Percentiles rank a stretch among this genome's conserved stretches.
phyloP scores from a whole-genome alignment of 192 early-diverging fungal genomes.

The Paraglomus occultum region DNA sequence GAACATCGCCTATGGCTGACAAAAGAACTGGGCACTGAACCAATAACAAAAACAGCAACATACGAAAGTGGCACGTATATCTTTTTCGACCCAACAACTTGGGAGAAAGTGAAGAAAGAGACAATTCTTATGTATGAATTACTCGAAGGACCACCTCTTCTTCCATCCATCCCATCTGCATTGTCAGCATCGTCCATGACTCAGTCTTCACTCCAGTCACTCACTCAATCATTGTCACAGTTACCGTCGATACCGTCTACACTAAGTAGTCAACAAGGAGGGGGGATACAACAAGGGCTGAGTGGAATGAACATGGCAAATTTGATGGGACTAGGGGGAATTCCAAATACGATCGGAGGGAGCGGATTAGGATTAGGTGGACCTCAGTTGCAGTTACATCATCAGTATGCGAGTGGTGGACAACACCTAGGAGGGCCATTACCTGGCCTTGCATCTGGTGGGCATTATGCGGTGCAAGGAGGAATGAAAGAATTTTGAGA shows the following conservation, averaged over 20 bases:
- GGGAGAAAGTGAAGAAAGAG: constrained; percentile 90
- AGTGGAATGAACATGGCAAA: constrained; percentile 12
- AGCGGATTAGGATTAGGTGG: constrained; percentile 14
- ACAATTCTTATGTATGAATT: constrained; percentile 83
- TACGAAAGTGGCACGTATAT: constrained; percentile 86
- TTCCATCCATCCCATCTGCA: background rate
- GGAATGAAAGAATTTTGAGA: constrained; percentile 17
- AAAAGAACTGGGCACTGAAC: constrained; percentile 69
- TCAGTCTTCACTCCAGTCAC: background rate
- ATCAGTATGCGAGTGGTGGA: constrained; percentile 8
- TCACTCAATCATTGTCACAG: background rate
- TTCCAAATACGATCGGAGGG: background rate
- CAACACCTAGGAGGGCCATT: constrained; percentile 14
- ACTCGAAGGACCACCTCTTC: constrained; percentile 67
- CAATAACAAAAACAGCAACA: constrained; percentile 52
- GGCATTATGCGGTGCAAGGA: constrained; percentile 11
- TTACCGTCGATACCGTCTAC: background rate
- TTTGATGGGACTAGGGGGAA: constrained; percentile 14
- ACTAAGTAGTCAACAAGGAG: constrained; percentile 14
- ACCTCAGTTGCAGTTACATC: constrained; percentile 12
- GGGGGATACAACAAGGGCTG: background rate
- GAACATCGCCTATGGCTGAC: constrained; percentile 90
- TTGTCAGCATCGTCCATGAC: background rate
- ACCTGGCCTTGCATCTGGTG: constrained; percentile 1
- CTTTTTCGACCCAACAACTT: constrained; percentile 90